Base-by-base conservation (phyloP, 2,329 filamentous ascomycete species). In the Aspergillus arachidicola region DNA sequence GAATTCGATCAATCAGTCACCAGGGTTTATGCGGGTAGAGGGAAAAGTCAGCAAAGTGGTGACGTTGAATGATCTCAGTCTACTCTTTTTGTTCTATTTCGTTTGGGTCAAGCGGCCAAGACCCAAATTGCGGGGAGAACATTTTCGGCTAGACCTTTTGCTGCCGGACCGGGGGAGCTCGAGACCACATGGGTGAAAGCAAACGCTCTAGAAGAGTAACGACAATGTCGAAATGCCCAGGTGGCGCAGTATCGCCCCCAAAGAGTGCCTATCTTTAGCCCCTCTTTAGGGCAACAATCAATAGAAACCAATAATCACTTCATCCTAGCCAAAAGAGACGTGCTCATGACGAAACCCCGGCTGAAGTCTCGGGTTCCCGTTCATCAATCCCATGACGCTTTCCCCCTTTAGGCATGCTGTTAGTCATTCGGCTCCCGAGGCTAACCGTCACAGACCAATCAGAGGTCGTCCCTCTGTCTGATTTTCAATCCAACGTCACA, bases 371-470 rank as follows among this genome's bases (percentile, higher is more conserved):
- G 64, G 64, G 64, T 65, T 57, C 41, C 58, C 58, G 51, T 55
- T 32, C 51, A 36, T 55, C 51, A 38, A 16, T 16, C 23, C 36
- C 26, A 43, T 57, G 32, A 21, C 60, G 53, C 60, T 67, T 62
- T 58, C 21, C 53, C 46, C 45, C 32, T 48, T 59, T 48, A 30
- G 61, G 64, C 32, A 61, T 58, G 26, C 26, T 21, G 61, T 66
- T 67, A 66, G 63, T 68, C 65, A 68, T 65, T 26, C 45, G 30
- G 30, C 16, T 62, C 62, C 67, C 67, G 69, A 65, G 65, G 59
- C 61, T 55, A 65, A 50, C 61, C 65, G 64, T n/a, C 30, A 21
- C 1, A 34, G 57, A 32, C 74, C 74, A 76, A 76, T 76, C 67
- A 75, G 41, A 50, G 26, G 2, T 10, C 43, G 1, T 36, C 51